Base-by-base conservation (phyloP, 768 basidiomycete species). In the Tylopilus felleus region DNA sequence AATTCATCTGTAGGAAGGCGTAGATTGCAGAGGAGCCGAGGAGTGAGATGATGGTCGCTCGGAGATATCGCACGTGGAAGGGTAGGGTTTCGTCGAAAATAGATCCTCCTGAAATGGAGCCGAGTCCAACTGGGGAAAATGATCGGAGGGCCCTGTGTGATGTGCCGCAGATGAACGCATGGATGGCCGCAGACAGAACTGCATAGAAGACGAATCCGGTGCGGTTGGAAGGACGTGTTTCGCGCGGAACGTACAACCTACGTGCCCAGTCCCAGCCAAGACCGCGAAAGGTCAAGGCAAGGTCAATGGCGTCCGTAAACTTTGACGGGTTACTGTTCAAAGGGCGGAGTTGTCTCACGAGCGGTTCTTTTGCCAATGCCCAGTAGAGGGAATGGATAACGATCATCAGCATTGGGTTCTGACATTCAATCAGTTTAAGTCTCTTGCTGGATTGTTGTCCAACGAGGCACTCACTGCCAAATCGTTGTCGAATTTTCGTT, bases 101-200 rank as follows among this genome's bases (percentile, higher is more conserved):
- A 36, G 35, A 36, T 1, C 35, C 35, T 36, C 49, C 49, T 1
- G 23, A 35, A 33, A 27, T 19, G 40, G 22, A 42, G 8, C 49
- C 49, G 4, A 51, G 41, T 42, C 49, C 49, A 4, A 27, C 41
- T 23, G 49, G 49, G 13, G 49, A 51, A 16, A 51, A 51, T 19
- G 49, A 43, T 25, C 41, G 23, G 17, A 51, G 12, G 12, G 49
- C 49, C 14, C 23, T 33, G 17, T 43, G 41, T 8, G 22, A 19
- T 27, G 14, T 51, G 5, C 49, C 41, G 31, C 49, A 51, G 7
- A 51, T 35, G 40, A 51, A 33, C 8, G 31, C 23, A 10, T 51
- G 31, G 8, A 16, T 23, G 17, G 14, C 31, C 17, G 31, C 29
- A 21, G 49, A 51, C 2, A 51, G 41, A 33, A n/a, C 23, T 2